Evolutionary conservation across 345 rosid species (phyloP).

Genomic region (Dipteronia dyeriana): DNA sequence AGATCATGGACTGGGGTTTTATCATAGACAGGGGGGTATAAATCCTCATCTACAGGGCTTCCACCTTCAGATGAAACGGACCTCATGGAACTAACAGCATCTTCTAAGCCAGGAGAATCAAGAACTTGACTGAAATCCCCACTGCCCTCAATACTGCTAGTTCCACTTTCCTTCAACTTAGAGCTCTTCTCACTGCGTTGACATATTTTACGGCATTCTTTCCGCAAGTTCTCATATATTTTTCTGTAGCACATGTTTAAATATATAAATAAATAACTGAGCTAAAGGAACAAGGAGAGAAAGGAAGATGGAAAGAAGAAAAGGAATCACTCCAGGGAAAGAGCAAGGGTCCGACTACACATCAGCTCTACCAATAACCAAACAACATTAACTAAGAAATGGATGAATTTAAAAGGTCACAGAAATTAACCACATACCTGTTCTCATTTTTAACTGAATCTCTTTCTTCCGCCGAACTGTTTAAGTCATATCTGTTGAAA

Average conservation of each 20-base stretch:
- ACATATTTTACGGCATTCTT: conserved; percentile 53
- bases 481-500: conserved; percentile 62
- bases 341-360: conserved; percentile 5
- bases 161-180: conserved; percentile 41
- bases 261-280: background rate
- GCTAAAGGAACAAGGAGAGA: conserved; percentile 11
- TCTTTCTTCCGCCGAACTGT: conserved; percentile 73
- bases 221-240: conserved; percentile 65
- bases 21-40: conserved; percentile 23
- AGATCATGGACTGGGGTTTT: conserved; percentile 10
- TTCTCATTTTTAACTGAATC: conserved; percentile 49
- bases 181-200: conserved; percentile 39
- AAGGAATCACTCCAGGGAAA: background rate
- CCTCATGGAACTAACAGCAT: conserved; percentile 35
- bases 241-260: conserved; percentile 42
- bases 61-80: conserved; percentile 33
- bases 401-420: background rate
- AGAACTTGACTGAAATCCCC: conserved; percentile 47
- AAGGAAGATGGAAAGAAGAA: background rate
- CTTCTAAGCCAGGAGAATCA: conserved; percentile 48
- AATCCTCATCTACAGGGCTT: conserved; percentile 29
- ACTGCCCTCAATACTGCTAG: conserved; percentile 39
- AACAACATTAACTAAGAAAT: conserved; percentile 7
- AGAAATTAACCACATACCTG: conserved; percentile 42
- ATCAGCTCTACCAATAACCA: conserved; percentile 18